Evolutionary conservation across 441 rosid genomes (phyloP).

Genomic region (Codiaeum variegatum): DNA sequence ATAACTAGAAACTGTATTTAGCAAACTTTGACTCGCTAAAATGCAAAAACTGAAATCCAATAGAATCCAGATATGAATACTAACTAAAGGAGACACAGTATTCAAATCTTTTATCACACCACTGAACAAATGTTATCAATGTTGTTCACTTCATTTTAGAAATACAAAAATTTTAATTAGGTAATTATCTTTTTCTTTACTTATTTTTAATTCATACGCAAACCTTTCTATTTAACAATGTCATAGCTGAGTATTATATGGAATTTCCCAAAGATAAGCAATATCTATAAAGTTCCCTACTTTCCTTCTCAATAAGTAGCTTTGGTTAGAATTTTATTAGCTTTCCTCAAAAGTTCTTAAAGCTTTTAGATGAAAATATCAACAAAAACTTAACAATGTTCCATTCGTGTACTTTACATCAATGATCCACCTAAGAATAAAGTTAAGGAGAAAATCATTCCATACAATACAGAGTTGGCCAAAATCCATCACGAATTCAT

Average conservation of each 20-base stretch:
- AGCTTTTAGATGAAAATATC: neutral
- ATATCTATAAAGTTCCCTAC: neutral
- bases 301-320: neutral
- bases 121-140: neutral
- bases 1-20: neutral
- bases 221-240: neutral
- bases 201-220: neutral
- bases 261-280: neutral
- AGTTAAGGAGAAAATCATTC: neutral
- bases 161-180: neutral
- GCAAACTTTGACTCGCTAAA: neutral
- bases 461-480: neutral
- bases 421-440: neutral
- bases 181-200: neutral
- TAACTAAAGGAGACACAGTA: neutral
- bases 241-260: neutral
- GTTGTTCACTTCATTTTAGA: constrained; percentile 5
- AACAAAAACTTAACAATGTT: neutral
- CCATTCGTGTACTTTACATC: neutral
- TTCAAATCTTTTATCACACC: neutral
- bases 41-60: neutral
- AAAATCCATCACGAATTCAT: neutral
- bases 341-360: neutral
- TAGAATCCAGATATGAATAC: neutral
- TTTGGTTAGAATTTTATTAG: neutral